phyloP scores from a whole-genome alignment of 148 eudicot genomes.

The Arbutus unedo region DNA sequence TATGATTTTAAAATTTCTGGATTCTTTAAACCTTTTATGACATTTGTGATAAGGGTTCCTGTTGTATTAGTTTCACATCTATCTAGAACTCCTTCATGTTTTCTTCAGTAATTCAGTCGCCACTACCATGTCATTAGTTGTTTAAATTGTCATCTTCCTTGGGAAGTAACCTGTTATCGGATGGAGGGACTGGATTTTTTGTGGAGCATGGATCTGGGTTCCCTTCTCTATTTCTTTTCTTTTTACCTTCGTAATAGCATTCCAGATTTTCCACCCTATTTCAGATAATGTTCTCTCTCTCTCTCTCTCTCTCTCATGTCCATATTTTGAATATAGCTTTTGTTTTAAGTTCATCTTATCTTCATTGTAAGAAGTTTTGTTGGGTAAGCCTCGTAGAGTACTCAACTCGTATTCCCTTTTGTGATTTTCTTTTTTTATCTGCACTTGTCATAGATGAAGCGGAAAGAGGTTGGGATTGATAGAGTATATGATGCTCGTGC shows the following conservation, averaged over 20 bases:
- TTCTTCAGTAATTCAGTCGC: not conserved
- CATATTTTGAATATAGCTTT: not conserved
- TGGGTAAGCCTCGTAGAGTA: not conserved
- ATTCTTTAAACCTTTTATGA: not conserved
- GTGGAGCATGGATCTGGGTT: not conserved
- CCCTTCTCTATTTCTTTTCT: not conserved
- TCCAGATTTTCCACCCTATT: not conserved
- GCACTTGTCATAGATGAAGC: conserved; percentile 57
- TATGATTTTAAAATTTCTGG: not conserved
- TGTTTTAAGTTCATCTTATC: not conserved
- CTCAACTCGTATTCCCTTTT: not conserved
- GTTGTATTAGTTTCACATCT: not conserved
- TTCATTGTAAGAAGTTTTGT: not conserved
- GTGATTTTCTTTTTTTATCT: not conserved
- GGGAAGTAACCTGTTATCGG: not conserved
- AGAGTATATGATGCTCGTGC: conserved; percentile 94
- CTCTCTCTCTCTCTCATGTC: not conserved
- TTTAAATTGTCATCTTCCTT: not conserved
- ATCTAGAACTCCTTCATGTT: too few relatives aligned
- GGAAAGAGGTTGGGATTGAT: conserved; percentile 75
- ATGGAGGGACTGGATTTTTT: not conserved
- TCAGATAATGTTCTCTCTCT: not conserved
- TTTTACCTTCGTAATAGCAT: not conserved
- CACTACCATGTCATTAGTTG: not conserved
- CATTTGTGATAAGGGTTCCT: not conserved